Evolutionary conservation across 805 yeast species (phyloP), one percentile per base, ranked within the genome.

Genomic region (Wickerhamiella musiphila): DNA sequence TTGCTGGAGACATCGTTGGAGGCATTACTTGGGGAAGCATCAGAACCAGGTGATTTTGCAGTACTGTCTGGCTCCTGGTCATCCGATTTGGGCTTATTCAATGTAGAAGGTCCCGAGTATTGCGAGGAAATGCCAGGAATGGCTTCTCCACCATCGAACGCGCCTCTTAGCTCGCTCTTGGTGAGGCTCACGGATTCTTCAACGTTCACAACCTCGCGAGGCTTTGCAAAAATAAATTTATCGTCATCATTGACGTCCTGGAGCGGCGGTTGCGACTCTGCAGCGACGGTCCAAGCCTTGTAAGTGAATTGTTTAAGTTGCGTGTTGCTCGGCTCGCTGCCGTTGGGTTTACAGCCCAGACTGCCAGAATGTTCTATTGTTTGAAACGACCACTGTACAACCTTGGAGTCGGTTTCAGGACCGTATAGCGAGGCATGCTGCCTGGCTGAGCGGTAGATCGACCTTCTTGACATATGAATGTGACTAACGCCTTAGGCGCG

Each of bases 161-260:
- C 73, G 9, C 69, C 73, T 44, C 71, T 57, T 26, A 66, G 65
- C 35, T 65, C 71, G 18, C 56, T 63, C 24, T 58, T 64, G 4
- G 62, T 55, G 14, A 65, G 48, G 6, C 54, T 58, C 23, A 44
- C 49, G 4, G 36, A 34, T 4, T 43, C 48, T 5, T 34, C 41
- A 5, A 18, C 23, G 15, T 9, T 16, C 3, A 23, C 27, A 5
- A 13, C 7, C 12, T 23, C 22, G n/a, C 23, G 23, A 6, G 22
- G 41, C 32, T 33, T 34, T 17, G 20, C 48, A 29, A 72, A 51
- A 34, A 66, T 65, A 14, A 70, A 46, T 8, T 56, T 45, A 43
- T 70, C 76, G 16, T 47, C 51, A 6, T 49, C 58, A 14, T 54
- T 60, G 10, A 60, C 57, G 32, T 58, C 65, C 18, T 42, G 45